Base-by-base conservation (phyloP, 2,329 filamentous ascomycete genomes). In the Sclerotinia minor region DNA sequence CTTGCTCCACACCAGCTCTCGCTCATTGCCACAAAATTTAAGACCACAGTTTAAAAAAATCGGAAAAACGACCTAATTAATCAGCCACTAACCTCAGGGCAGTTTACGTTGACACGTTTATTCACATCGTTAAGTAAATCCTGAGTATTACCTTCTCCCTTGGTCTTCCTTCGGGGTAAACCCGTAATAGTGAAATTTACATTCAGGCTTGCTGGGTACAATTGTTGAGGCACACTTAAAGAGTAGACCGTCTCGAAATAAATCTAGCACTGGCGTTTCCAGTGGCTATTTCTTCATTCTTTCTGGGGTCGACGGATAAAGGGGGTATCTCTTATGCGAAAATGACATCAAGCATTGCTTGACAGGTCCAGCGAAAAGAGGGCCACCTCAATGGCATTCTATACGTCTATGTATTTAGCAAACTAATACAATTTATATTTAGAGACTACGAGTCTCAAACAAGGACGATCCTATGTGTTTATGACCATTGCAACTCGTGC, bases 381-480 rank as follows among this genome's bases (percentile, higher is more conserved):
- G 67, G 60, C 6, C 53, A 61, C 53, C 70, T 67, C 68, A 67
- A 72, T 71, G 69, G 68, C 69, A 70, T 63, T 75, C 44, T 35
- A 61, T 21, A 61, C 26, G 38, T 32, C 45, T 61, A 50, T 50
- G 59, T 61, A 61, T 26, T 41, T 50, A 76, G 67, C 67, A 70
- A 67, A 54, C 53, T 38, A 66, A 69, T 69, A 63, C 54, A 69
- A 71, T 57, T 58, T 45, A 19, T 49, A 70, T 74, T 72, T n/a
- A 45, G 74, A 73, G 73, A 71, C 73, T 49, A 74, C 69, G 71
- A 69, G 73, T 69, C 72, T 75, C 72, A 55, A 50, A 57, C 13
- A 9, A 19, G 49, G 29, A 44, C 8, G n/a, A 26, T 60, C 32
- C 60, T 38, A 26, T 64, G 49, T 45, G 44, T 19, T 8, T 26